Conservation (phyloP, 345 rosid species). For the Eucalyptus pumila region DNA sequence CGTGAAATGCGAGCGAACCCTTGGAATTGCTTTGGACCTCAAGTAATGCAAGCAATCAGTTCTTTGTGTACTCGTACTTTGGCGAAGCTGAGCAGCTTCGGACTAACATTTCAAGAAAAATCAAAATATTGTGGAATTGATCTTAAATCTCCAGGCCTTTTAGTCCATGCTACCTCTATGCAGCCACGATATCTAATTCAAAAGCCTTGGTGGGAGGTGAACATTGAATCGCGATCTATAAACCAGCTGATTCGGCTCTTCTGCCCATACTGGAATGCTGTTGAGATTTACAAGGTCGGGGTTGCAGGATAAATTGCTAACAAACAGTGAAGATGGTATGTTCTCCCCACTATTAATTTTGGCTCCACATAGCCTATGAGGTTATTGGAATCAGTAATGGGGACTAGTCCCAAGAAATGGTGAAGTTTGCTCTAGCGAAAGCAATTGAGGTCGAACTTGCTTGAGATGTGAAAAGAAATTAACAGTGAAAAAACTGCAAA, state of each 20-base stretch:
- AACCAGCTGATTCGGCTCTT: slow-evolving; percentile 14
- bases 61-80: slow-evolving; percentile 31
- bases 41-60: slow-evolving; percentile 3
- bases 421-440: neutral
- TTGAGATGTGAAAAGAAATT: neutral
- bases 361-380: neutral
- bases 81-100: slow-evolving; percentile 23
- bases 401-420: neutral
- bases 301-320: slow-evolving; percentile 2
- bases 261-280: slow-evolving; percentile 46
- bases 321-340: slow-evolving; percentile 19
- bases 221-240: slow-evolving; percentile 6
- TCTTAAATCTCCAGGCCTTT: slow-evolving; percentile 5
- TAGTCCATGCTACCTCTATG: slow-evolving; percentile 3
- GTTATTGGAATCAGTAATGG: neutral
- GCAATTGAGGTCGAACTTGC: neutral
- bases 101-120: slow-evolving; percentile 22
- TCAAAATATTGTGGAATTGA: slow-evolving; percentile 20
- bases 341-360: neutral
- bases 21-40: slow-evolving; percentile 5
- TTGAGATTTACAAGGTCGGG: slow-evolving; percentile 22
- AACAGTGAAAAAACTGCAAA: neutral
- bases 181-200: neutral
- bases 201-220: slow-evolving; percentile 1
- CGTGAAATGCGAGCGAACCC: neutral